A percentile compares a stretch with the other conserved stretches of the same genome.
These are phyloP conservation scores for Solanum ossicruentum DNA, from an alignment of 257 asterid genomes.

Conservation along the genomic window DNA sequence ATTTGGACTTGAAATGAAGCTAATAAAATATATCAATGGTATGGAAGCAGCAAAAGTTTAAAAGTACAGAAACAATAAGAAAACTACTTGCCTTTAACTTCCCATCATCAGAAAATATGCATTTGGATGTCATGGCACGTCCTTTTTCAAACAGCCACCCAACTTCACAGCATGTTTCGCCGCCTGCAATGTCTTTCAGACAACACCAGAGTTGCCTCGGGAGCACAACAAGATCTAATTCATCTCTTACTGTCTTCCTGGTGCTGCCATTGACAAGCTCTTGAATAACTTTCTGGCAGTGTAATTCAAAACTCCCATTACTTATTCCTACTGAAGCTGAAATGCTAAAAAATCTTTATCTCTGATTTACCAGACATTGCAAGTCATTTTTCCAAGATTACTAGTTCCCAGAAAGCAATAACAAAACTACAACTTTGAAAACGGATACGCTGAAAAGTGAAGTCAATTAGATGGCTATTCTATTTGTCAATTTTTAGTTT, in stretches of 20 bases:
- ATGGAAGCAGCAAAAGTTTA: neutral
- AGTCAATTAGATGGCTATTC: neutral
- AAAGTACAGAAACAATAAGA: neutral
- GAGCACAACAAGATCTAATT: constrained; percentile 32
- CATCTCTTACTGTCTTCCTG: constrained; percentile 30
- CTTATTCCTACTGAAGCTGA: neutral
- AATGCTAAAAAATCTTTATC: neutral
- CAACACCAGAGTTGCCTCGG: constrained; percentile 88
- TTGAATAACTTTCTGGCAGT: constrained; percentile 27
- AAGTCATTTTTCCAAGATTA: neutral
- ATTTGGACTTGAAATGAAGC: neutral
- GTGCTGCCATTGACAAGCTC: constrained; percentile 24
- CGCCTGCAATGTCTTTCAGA: constrained; percentile 8
- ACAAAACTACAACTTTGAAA: neutral
- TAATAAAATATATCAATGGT: neutral
- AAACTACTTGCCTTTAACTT: constrained; percentile 39
- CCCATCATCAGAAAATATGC: constrained; percentile 37
- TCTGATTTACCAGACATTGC: neutral
- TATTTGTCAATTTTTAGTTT: neutral
- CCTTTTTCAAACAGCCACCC: constrained; percentile 75
- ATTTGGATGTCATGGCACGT: constrained; percentile 53
- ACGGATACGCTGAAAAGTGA: neutral
- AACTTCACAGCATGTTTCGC: constrained; percentile 44
- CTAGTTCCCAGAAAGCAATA: neutral
- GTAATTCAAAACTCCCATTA: neutral